Base-by-base conservation (phyloP, 2,329 filamentous ascomycete species). In the Tolypocladium pustulatum region DNA sequence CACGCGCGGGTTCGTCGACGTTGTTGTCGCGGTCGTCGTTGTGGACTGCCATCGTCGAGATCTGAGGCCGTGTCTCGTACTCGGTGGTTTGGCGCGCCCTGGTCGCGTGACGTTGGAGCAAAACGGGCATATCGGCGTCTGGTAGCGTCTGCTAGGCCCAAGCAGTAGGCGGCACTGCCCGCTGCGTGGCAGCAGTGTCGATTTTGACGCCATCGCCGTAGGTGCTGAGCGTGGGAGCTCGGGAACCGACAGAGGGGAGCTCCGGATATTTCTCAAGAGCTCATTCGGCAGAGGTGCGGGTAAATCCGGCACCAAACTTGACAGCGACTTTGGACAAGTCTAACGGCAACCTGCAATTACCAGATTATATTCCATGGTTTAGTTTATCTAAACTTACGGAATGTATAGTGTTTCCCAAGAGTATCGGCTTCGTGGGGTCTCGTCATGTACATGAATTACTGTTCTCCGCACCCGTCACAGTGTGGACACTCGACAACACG, bases 1-100 rank as follows among this genome's bases (percentile, higher is more conserved):
- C 58, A 73, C 66, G 46, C 81, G 76, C 17, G 76, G 68, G 58
- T 76, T 66, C 10, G 62, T 58, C n/a, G 65, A 20, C 20, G 61
- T 38, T 17, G 75, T 66, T 4, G 62, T 56, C 17, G 65, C 25
- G 5, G 61, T 27, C 13, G 66, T 49, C 8, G 65, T 58, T 8
- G 68, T 65, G 27, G 72, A 71, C 55, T 68, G 65, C 62, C 67
- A 69, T 60, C 71, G 58, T 52, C 54, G 68, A 22, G 65, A 57
- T 40, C 61, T 55, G 59, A 60, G 59, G 56, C 63, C 64, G 62
- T 62, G 38, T 52, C 51, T 57, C 57, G 57, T 32, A 15, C 17
- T 27, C 62, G 63, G 62, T 57, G 57, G 57, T 27, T 65, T 63
- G 13, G 64, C 17, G 54, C 63, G 64, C 30, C 58, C 36, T 15